phyloP scores from a whole-genome alignment of 1,284 basidiomycete species.

The Trichosporon asahii region DNA sequence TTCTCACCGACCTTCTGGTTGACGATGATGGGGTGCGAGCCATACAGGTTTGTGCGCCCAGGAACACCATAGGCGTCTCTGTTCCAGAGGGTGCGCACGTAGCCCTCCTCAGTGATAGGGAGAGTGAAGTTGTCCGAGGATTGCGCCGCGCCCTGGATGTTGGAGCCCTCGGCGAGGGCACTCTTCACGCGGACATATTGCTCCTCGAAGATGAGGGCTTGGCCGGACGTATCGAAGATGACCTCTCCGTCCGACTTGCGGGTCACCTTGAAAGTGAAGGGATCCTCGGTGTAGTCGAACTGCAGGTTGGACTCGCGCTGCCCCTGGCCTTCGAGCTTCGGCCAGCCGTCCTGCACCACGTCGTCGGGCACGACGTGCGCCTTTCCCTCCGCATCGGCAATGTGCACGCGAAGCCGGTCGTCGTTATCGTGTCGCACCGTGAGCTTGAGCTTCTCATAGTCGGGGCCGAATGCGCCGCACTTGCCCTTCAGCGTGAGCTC shows the following conservation, averaged over 20 bases:
- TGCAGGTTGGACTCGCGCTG: slow-evolving; percentile 36
- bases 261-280: slow-evolving; percentile 76
- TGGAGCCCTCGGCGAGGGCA: slow-evolving; percentile 54
- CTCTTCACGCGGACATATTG: slow-evolving; percentile 67
- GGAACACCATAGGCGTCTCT: slow-evolving; percentile 23
- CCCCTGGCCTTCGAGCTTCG: slow-evolving; percentile 49
- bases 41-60: slow-evolving; percentile 36
- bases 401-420: slow-evolving; percentile 63
- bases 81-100: slow-evolving; percentile 35
- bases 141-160: slow-evolving; percentile 75
- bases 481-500: slow-evolving; percentile 39
- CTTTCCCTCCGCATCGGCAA: slow-evolving; percentile 58
- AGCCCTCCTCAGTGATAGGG: slow-evolving; percentile 54
- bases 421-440: slow-evolving; percentile 36
- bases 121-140: slow-evolving; percentile 41
- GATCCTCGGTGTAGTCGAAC: slow-evolving; percentile 65
- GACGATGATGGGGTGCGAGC: slow-evolving; percentile 32
- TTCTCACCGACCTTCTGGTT: slow-evolving; percentile 18
- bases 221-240: slow-evolving; percentile 65
- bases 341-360: slow-evolving; percentile 58
- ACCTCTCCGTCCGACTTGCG: slow-evolving; percentile 56
- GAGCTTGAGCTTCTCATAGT: slow-evolving; percentile 63
- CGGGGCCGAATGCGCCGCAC: slow-evolving; percentile 71
- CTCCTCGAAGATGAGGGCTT: slow-evolving; percentile 71
- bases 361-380: slow-evolving; percentile 68